Percentiles rank a stretch among this genome's conserved stretches.
phyloP scores from a whole-genome alignment of 2,329 filamentous ascomycete genomes.

The Beauveria asiatica region DNA sequence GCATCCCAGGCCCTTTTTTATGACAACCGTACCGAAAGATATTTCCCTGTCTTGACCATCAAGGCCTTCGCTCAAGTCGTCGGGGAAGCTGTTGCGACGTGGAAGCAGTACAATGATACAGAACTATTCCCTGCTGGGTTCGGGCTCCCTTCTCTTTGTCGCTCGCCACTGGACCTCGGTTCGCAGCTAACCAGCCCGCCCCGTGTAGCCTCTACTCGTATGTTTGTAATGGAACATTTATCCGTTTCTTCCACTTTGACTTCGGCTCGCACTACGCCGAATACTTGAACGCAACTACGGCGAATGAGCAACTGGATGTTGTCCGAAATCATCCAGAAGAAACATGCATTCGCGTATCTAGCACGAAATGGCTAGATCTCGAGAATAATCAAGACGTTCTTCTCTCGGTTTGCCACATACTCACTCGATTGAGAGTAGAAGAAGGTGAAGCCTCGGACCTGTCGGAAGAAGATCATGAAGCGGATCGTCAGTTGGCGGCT shows the following conservation, averaged over 20 bases:
- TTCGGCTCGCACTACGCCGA: background rate
- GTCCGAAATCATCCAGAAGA: background rate
- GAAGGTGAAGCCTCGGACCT: background rate
- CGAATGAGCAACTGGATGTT: background rate
- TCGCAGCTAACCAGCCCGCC: too few relatives aligned
- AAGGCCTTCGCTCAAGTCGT: background rate
- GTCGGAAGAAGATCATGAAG: background rate
- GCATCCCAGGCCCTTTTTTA: background rate
- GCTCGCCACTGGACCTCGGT: too few relatives aligned
- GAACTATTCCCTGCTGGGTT: background rate
- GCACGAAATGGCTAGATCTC: background rate
- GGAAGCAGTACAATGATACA: background rate
- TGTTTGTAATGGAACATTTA: background rate
- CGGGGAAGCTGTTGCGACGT: background rate
- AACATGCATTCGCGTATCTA: background rate
- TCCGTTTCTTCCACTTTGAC: background rate
- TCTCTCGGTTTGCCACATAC: background rate
- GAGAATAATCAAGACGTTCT: background rate
- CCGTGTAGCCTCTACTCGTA: too few relatives aligned
- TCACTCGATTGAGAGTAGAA: background rate
- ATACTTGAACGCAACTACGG: background rate
- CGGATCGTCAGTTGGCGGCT: background rate
- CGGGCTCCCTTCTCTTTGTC: background rate
- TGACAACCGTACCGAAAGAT: background rate
- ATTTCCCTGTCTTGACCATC: background rate